Evolutionary conservation across 2,329 filamentous ascomycete genomes (phyloP).

Genomic region (Botrytis cinerea): DNA sequence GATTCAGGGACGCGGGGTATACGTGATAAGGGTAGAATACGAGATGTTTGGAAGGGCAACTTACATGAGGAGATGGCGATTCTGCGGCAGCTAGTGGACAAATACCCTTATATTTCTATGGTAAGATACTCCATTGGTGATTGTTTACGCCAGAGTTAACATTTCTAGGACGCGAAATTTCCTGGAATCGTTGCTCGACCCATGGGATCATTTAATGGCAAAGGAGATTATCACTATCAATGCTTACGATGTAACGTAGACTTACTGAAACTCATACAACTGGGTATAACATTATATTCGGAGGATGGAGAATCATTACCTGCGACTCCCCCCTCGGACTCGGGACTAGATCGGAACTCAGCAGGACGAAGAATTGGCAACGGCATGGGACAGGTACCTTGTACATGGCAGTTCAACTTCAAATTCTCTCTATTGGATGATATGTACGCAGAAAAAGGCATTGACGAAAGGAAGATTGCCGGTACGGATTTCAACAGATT

Average conservation of each 20-base stretch:
- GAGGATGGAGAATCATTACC: conserved; percentile 85
- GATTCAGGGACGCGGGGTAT: conserved; percentile 55
- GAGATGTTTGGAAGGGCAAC: conserved; percentile 95
- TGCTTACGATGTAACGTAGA: conserved; percentile 96
- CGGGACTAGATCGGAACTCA: conserved; percentile 47
- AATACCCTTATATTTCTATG: conserved; percentile 97
- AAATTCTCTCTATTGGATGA: conserved; percentile 91
- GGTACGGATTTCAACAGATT: conserved; percentile 90
- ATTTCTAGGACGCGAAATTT: conserved; percentile 85
- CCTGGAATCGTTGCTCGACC: conserved; percentile 95
- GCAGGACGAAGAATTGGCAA: conserved; percentile 50
- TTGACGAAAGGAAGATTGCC: conserved; percentile 83
- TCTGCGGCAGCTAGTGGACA: conserved; percentile 79
- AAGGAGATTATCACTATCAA: conserved; percentile 98
- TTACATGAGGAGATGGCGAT: conserved; percentile 87
- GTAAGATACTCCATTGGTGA: conserved; percentile 51
- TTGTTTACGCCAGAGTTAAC: conserved; percentile 32
- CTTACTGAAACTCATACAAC: conserved; percentile 94
- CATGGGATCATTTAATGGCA: conserved; percentile 91
- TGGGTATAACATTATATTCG: conserved; percentile 92
- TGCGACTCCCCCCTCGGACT: conserved; percentile 51
- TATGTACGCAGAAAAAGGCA: conserved; percentile 97
- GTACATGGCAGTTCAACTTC: conserved; percentile 99
- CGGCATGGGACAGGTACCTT: conserved; percentile 61
- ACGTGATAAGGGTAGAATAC: conserved; percentile 75